Conservation (phyloP, 441 rosid genomes). For the Cnidoscolus chayamansa region DNA sequence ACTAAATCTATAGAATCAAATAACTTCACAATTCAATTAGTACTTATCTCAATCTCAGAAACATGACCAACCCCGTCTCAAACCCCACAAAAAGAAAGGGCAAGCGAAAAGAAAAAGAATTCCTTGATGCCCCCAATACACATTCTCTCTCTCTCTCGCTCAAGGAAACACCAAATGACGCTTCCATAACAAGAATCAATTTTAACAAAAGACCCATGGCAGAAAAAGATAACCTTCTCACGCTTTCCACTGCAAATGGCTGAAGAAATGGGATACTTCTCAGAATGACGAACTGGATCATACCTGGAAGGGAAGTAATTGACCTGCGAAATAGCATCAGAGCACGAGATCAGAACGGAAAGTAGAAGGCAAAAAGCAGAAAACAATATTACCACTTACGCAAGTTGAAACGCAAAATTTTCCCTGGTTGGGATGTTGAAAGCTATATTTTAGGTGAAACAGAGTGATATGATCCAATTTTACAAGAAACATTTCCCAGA, state of each 20-base stretch:
- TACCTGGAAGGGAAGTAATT: constrained; percentile 92
- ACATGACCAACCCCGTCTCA: not conserved
- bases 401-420: not conserved
- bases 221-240: constrained; percentile 55
- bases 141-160: not conserved
- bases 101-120: not conserved
- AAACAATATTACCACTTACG: not conserved
- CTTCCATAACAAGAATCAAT: not conserved
- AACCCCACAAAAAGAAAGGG: not conserved
- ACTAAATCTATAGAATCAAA: not conserved
- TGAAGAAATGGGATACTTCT: constrained; percentile 54
- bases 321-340: constrained; percentile 43
- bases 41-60: not conserved
- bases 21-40: not conserved
- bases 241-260: constrained; percentile 61
- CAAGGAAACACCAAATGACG: not conserved
- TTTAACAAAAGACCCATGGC: not conserved
- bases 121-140: not conserved
- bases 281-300: constrained; percentile 74
- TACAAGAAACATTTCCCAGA: not conserved
- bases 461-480: not conserved
- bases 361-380: not conserved
- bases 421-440: not conserved
- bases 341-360: constrained; percentile 26
- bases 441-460: not conserved